Base-by-base conservation (phyloP, 2,329 filamentous ascomycete genomes). In the Atkinsonella texensis region DNA sequence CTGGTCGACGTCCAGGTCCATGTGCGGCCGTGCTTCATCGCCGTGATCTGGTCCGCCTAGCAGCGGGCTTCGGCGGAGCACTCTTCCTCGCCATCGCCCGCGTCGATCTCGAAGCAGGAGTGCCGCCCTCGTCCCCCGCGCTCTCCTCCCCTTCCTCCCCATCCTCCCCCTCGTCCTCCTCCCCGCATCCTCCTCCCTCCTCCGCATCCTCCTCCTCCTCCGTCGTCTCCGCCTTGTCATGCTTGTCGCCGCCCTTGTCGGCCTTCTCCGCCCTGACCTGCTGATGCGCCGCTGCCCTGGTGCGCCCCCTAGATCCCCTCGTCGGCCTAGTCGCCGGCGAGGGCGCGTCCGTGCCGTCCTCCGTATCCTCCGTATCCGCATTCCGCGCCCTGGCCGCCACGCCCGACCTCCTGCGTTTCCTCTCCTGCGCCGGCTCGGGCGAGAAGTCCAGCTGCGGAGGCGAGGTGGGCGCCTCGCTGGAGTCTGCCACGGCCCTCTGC, bases 391-490 rank as follows among this genome's bases (percentile, higher is more conserved):
- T 69, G 11, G 70, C 58, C 1, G 60, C 60, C 2, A 68, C 66
- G 18, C 65, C 65, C 18, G 65, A 66, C 38, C 73, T 68, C 62
- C 74, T 76, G 50, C 73, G 70, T 63, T 75, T 76, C 58, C 68
- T 52, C 23, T 63, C 57, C 10, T 62, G 61, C 17, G 64, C 60
- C 13, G 63, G 61, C 32, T 59, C 58, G 8, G 63, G 63, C 10
- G 64, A 66, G 48, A 71, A 59, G n/a, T 74, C 71, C 46, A 71
- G 67, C 46, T 72, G 64, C 0, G 71, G 60, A 1, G 74, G 74
- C n/a, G 74, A 73, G 28, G 70, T 67, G 9, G 71, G 63, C 47
- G 72, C 72, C 54, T 78, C 75, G 59, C 71, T 74, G 3, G 70
- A 66, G 46, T 71, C 68, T 12, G 71, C 72, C 2, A 68, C 60